These are phyloP conservation scores for Irpex sp. DNA, from an alignment of 1,284 basidiomycete species.

Conservation along the genomic window DNA sequence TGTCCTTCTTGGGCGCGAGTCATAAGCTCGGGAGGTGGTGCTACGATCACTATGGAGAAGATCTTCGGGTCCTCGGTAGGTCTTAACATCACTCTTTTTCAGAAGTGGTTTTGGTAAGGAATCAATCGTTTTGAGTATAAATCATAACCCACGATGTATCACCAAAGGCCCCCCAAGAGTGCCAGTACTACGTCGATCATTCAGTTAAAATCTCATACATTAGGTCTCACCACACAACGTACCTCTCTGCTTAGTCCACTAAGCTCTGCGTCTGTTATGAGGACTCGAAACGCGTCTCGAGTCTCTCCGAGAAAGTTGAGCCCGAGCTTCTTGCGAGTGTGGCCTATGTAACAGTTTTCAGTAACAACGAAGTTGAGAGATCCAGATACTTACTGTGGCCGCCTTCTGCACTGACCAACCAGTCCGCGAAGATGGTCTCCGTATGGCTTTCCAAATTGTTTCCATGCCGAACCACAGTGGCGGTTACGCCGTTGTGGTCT, in stretches of 20 bases:
- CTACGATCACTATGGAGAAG: neutral
- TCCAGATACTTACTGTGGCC: slow-evolving; percentile 21
- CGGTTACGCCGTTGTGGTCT: slow-evolving; percentile 17
- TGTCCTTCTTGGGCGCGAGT: neutral
- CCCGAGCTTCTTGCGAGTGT: slow-evolving; percentile 23
- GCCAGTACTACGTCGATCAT: slow-evolving; percentile 8
- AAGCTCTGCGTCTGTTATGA: slow-evolving; percentile 28
- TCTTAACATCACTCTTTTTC: neutral
- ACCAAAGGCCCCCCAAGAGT: slow-evolving; percentile 2
- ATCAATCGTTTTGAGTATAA: neutral
- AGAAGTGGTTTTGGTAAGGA: neutral
- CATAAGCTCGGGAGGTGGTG: neutral
- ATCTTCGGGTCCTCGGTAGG: neutral
- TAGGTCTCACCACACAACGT: neutral
- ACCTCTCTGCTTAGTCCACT: slow-evolving; percentile 20
- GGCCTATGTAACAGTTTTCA: slow-evolving; percentile 15
- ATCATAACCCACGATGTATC: slow-evolving; percentile 15
- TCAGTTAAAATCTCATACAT: slow-evolving; percentile 14
- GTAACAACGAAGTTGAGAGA: neutral
- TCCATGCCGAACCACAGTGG: neutral
- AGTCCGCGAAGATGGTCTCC: slow-evolving; percentile 14
- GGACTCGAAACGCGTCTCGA: slow-evolving; percentile 20
- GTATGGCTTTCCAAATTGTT: neutral
- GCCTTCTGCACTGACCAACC: slow-evolving; percentile 31
- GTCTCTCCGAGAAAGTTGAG: slow-evolving; percentile 30